Base-by-base conservation (phyloP, 371 early-diverging fungal species). In the Zopfochytrium polystomum region DNA sequence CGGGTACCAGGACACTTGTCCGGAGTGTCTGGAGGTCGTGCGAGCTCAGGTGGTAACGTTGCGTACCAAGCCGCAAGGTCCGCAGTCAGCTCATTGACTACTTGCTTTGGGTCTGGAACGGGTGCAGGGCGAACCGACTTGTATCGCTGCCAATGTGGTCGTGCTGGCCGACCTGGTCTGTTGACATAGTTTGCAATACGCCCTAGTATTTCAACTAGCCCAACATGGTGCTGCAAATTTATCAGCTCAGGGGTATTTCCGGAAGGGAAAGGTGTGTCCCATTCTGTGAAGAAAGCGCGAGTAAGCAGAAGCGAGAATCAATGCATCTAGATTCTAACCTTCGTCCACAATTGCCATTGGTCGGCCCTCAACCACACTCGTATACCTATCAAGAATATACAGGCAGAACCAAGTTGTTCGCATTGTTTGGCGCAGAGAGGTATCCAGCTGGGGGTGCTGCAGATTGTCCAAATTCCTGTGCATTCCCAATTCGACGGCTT, bases 401-500 rank as follows among this genome's bases (percentile, higher is more conserved):
- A 75, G 48, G 44, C 71, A 71, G 54, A 65, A 69, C 75, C 75
- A 75, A 13, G 75, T 75, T 25, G 62, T 52, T 3, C 70, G 47
- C 69, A 71, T 69, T 5, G 55, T 58, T 38, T 75, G 66, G 59
- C 62, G 57, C 64, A 67, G 55, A 4, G 50, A 27, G 2, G 59
- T 31, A 47, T 63, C 65, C 47, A 71, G 49, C 6, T 54, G 44
- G 2, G 68, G 66, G 52, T 73, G 69, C 46, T 52, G 29, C 45
- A 75, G 42, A 31, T 67, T 75, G 31, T 68, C 65, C 48, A 75
- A 35, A 58, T 75, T 68, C 26, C 71, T 62, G 46, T 75, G 75
- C 75, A 75, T 71, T 7, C 75, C 75, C 30, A 75, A 33, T 48
- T 71, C 72, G 13, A 71, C 64, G n/a, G 75, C 71, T 49, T 67